Base-by-base conservation (phyloP, 2,329 filamentous ascomycete genomes). In the Nemania bipapillata region DNA sequence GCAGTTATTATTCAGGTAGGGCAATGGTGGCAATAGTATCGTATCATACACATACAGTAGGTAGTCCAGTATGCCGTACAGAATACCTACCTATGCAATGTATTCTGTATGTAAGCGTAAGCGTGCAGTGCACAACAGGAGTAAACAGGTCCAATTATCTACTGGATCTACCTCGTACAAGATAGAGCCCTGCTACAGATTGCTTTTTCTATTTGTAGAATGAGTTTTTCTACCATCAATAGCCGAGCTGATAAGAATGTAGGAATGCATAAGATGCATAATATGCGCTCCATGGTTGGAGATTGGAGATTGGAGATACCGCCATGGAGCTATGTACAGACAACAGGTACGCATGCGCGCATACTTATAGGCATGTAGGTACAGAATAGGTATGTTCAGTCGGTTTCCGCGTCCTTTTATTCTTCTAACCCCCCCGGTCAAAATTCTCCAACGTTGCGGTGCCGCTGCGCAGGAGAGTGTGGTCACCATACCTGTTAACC, bases 401-500 rank as follows among this genome's bases (percentile, higher is more conserved):
- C 17, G 11, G 40, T 17, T 45, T 15, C 32, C 1, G 5, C 5
- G 9, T 42, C 20, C 12, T 47, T n/a, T 45, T 45, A 8, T 50
- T 50, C 28, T 30, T 57, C 4, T 42, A 56, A n/a, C 42, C 22
- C 17, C 22, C 26, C 55, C n/a, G 22, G 22, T 15, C 11, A n/a
- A n/a, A n/a, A 2, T 24, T 32, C 56, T 56, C 49, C 60, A 42
- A 54, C 12, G 42, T n/a, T 50, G 26, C 50, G 42, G 17, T 50
- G 26, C 50, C 32, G 40, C 52, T 65, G 22, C 55, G 50, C 60
- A 68, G 49, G 42, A 60, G 20, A 32, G 49, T n/a, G 42, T 20
- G 30, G 62, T 65, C 61, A 68, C n/a, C n/a, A n/a, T n/a, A n/a
- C 62, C 56, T 65, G 62, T 61, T 47, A n/a, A 30, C 45, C 15